Conservation (phyloP, 768 basidiomycete species). For the Russula lepida region DNA sequence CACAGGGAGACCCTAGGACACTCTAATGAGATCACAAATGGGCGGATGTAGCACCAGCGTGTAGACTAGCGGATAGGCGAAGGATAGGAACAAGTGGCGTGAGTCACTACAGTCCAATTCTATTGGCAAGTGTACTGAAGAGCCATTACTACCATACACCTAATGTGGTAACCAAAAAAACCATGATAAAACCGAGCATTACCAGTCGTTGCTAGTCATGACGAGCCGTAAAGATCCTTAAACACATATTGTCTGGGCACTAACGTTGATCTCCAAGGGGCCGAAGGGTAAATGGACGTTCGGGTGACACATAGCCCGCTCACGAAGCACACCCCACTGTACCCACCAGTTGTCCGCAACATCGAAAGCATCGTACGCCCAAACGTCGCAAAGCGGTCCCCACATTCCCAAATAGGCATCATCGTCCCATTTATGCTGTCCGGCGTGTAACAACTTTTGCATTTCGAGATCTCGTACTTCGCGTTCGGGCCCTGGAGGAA, state of each 20-base stretch:
- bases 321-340: conserved; percentile 20
- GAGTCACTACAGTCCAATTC: no score
- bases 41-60: background rate
- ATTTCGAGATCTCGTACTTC: conserved; percentile 4
- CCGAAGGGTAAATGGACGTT: background rate
- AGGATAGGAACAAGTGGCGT: background rate
- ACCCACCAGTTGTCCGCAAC: conserved; percentile 22
- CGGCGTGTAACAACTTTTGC: background rate
- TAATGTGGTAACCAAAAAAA: background rate
- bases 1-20: background rate
- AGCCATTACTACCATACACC: background rate
- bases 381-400: conserved; percentile 13
- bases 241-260: background rate
- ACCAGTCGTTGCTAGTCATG: background rate
- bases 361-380: conserved; percentile 20
- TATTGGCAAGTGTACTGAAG: background rate
- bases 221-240: background rate
- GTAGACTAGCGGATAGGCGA: background rate
- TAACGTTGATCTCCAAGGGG: conserved; percentile 5
- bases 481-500: conserved; percentile 17
- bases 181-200: background rate
- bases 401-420: conserved; percentile 15
- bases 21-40: background rate
- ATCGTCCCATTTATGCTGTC: conserved; percentile 11
- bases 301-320: conserved; percentile 7